Evolutionary conservation across 345 rosid genomes (phyloP).

Genomic region (Boechera divaricarpa): DNA sequence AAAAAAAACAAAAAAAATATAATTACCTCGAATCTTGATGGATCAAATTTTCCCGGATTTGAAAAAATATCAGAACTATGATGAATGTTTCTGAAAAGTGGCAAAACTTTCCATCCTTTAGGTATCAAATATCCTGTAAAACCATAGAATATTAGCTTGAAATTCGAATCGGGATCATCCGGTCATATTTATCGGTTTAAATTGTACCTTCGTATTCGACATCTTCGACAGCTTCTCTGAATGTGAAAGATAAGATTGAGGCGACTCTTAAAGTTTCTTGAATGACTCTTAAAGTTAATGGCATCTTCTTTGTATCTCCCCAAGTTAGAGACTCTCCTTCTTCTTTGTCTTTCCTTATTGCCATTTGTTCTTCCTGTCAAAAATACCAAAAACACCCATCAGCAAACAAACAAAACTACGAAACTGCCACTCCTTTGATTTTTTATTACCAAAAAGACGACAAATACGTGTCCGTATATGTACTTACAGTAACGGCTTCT

Average conservation of each 20-base stretch:
- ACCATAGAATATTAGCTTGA: not conserved
- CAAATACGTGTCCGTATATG: conserved; percentile 20
- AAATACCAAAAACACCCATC: not conserved
- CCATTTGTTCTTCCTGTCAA: conserved; percentile 78
- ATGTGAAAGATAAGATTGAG: conserved; percentile 84
- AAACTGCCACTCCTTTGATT: conserved; percentile 31
- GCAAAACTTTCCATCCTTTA: conserved; percentile 94
- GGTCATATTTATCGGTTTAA: not conserved
- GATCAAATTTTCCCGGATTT: conserved; percentile 78
- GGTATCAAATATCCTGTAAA: conserved; percentile 81
- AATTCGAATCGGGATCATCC: not conserved
- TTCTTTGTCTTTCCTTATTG: conserved; percentile 51
- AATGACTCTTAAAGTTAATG: conserved; percentile 74
- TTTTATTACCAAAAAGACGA: conserved; percentile 13
- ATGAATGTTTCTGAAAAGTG: conserved; percentile 87
- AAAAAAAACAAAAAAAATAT: not conserved
- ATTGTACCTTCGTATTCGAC: conserved; percentile 75
- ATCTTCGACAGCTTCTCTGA: conserved; percentile 92
- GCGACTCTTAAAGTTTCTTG: conserved; percentile 87
- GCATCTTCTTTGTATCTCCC: conserved; percentile 82
- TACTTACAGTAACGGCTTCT: conserved; percentile 75
- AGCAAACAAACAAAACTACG: conserved; percentile 15
- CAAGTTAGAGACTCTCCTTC: conserved; percentile 56
- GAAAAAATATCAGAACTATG: conserved; percentile 72
- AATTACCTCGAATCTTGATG: conserved; percentile 83